These are phyloP conservation scores for Kuraishia ogatae DNA, from an alignment of 805 yeast genomes.

Conservation along the genomic window DNA sequence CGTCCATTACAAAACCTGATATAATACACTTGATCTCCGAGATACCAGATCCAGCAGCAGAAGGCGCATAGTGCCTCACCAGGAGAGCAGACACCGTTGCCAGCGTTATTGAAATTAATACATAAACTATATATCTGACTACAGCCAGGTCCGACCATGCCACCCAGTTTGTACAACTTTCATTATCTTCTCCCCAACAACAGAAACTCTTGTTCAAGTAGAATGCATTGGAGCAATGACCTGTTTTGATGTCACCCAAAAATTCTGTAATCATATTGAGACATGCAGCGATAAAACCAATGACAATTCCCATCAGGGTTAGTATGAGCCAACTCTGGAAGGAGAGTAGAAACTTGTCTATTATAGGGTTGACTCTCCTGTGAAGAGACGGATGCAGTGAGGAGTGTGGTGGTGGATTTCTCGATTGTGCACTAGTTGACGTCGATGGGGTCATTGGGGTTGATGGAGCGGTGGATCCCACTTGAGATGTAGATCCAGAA, in stretches of 20 bases:
- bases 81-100: slow-evolving; percentile 58
- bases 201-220: slow-evolving; percentile 72
- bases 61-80: slow-evolving; percentile 68
- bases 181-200: slow-evolving; percentile 57
- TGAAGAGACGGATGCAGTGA: slow-evolving; percentile 1
- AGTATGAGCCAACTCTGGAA: slow-evolving; percentile 66
- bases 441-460: too few species aligned
- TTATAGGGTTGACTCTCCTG: slow-evolving; percentile 9
- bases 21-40: slow-evolving; percentile 94
- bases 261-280: slow-evolving; percentile 80
- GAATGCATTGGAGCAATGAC: slow-evolving; percentile 65
- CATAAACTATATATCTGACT: slow-evolving; percentile 48
- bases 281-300: slow-evolving; percentile 79
- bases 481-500: not conserved
- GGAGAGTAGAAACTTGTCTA: slow-evolving; percentile 22
- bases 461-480: slow-evolving; percentile 4
- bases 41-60: slow-evolving; percentile 96
- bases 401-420: not conserved
- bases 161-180: slow-evolving; percentile 58
- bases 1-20: slow-evolving; percentile 76
- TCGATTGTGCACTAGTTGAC: not conserved
- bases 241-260: slow-evolving; percentile 70
- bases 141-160: slow-evolving; percentile 43
- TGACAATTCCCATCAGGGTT: slow-evolving; percentile 62
- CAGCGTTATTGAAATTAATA: slow-evolving; percentile 49